A percentile compares a stretch with the other conserved stretches of the same genome.
These are phyloP conservation scores for Aureobasidium vineae DNA, from an alignment of 2,329 filamentous ascomycete genomes.

Conservation along the genomic window DNA sequence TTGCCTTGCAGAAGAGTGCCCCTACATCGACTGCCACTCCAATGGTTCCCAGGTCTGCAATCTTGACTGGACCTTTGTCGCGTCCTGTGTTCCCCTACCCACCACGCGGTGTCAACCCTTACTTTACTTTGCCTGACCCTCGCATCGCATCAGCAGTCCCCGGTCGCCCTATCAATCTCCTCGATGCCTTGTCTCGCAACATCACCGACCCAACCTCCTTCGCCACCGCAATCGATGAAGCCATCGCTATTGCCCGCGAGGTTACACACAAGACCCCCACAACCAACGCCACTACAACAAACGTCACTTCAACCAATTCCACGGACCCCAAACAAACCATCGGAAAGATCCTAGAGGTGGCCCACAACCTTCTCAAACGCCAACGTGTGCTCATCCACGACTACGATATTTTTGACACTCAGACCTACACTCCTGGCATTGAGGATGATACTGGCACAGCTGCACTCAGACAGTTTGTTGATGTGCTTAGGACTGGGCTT, in stretches of 20 bases:
- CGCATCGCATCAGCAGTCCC: too few species aligned
- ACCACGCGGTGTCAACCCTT: too few species aligned
- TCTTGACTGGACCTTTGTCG: too few species aligned
- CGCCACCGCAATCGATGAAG: too few species aligned
- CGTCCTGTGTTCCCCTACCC: too few species aligned
- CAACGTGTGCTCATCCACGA: not conserved
- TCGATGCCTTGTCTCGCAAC: too few species aligned
- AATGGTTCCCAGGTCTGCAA: not conserved
- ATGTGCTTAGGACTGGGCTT: not conserved
- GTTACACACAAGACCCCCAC: too few species aligned
- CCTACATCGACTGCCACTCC: not conserved
- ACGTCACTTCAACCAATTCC: not conserved
- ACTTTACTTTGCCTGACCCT: too few species aligned
- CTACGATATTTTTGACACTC: not conserved
- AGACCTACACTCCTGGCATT: not conserved
- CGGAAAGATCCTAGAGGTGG: not conserved
- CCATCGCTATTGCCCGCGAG: too few species aligned
- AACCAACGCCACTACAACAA: not conserved
- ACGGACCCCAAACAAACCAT: not conserved
- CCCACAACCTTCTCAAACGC: not conserved
- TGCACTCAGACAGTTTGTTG: not conserved
- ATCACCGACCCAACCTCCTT: too few species aligned
- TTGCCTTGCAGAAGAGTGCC: not conserved
- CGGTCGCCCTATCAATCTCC: too few species aligned
- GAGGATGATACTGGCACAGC: not conserved